These are phyloP conservation scores for Starmerella stigmatis DNA, from an alignment of 805 yeast genomes.

Conservation along the genomic window DNA sequence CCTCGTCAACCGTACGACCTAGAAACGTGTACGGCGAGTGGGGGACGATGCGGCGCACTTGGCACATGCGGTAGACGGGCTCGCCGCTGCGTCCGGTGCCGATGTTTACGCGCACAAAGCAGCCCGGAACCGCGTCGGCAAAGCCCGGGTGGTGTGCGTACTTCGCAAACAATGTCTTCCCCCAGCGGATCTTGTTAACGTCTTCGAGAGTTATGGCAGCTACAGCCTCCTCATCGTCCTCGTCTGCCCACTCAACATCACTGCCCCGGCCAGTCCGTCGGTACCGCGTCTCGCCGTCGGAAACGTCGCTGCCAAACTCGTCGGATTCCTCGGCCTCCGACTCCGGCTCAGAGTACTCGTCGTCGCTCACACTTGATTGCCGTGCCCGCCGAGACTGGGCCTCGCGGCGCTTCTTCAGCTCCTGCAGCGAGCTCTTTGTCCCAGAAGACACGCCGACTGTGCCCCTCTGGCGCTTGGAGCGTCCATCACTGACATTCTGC, in stretches of 20 bases:
- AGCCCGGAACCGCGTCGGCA: slow-evolving; percentile 54
- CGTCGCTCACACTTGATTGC: slow-evolving; percentile 28
- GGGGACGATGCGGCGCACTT: slow-evolving; percentile 52
- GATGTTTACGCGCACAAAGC: slow-evolving; percentile 74
- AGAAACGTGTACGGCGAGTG: slow-evolving; percentile 42
- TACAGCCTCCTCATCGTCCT: slow-evolving; percentile 28
- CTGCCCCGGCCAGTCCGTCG: slow-evolving; percentile 33
- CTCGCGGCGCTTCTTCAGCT: slow-evolving; percentile 54
- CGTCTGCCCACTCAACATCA: slow-evolving; percentile 39
- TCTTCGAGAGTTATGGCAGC: slow-evolving; percentile 48
- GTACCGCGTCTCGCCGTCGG: slow-evolving; percentile 29
- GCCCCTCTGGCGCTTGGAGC: slow-evolving; percentile 29
- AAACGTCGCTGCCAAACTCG: slow-evolving; percentile 30
- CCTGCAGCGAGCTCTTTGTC: slow-evolving; percentile 51
- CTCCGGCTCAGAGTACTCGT: slow-evolving; percentile 32
- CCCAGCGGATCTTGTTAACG: slow-evolving; percentile 62
- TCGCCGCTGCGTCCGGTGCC: slow-evolving; percentile 57
- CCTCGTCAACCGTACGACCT: slow-evolving; percentile 43
- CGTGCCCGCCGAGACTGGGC: slow-evolving; percentile 11
- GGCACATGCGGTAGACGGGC: slow-evolving; percentile 72
- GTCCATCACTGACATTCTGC: slow-evolving; percentile 21
- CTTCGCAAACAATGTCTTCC: slow-evolving; percentile 64
- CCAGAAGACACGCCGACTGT: slow-evolving; percentile 33
- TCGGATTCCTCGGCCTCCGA: slow-evolving; percentile 30
- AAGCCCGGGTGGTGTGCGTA: slow-evolving; percentile 78